Conservation (phyloP, 192 early-diverging fungal species). For the Coemansia erecta region DNA sequence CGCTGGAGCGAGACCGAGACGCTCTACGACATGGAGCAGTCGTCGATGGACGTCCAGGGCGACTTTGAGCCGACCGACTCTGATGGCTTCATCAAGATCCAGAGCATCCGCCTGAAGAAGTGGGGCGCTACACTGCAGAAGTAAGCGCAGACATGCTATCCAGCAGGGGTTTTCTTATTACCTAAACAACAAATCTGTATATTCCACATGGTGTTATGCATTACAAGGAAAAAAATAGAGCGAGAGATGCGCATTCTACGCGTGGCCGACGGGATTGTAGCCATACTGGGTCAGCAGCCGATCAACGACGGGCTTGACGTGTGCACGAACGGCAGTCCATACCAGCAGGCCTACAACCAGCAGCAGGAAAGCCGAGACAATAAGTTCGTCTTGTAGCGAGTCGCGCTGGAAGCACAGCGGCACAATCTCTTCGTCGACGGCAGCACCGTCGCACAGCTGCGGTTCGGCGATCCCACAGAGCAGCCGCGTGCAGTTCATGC, state of each 20-base stretch:
- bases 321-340: slow-evolving; percentile 37
- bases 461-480: slow-evolving; percentile 48
- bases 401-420: slow-evolving; percentile 54
- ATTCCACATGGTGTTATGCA: background rate
- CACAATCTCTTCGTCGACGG: slow-evolving; percentile 48
- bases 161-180: background rate
- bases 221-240: too few species aligned
- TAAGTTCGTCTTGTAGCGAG: slow-evolving; percentile 51
- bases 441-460: slow-evolving; percentile 50
- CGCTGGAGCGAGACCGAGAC: slow-evolving; percentile 77
- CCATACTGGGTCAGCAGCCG: slow-evolving; percentile 41
- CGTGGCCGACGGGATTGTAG: slow-evolving; percentile 3
- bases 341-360: slow-evolving; percentile 41
- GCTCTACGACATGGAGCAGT: slow-evolving; percentile 94
- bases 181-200: background rate
- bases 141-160: background rate
- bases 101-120: slow-evolving; percentile 92
- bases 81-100: slow-evolving; percentile 98
- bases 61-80: slow-evolving; percentile 91
- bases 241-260: background rate
- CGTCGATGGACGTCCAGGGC: slow-evolving; percentile 91
- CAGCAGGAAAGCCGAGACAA: slow-evolving; percentile 41
- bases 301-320: slow-evolving; percentile 26
- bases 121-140: slow-evolving; percentile 58
- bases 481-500: slow-evolving; percentile 53